phyloP scores from a whole-genome alignment of 2,329 filamentous ascomycete species.

The Xylaria sp. region DNA sequence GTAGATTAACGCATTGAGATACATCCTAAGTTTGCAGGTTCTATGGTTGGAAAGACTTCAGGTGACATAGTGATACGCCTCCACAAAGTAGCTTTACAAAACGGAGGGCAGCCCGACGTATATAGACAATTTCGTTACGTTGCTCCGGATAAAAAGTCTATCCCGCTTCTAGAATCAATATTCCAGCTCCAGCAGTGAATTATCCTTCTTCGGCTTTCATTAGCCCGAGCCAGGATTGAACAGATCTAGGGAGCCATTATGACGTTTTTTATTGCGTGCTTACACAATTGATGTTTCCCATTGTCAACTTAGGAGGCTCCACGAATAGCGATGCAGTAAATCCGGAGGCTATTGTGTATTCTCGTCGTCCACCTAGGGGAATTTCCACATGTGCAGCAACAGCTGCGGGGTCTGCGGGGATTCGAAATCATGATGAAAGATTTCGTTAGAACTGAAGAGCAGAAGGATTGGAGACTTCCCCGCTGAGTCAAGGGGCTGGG shows the following conservation, averaged over 20 bases:
- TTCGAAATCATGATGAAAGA: slow-evolving; percentile 7
- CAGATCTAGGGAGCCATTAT: background rate
- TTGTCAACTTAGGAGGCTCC: slow-evolving; percentile 15
- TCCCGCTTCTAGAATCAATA: background rate
- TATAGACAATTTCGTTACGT: slow-evolving; percentile 10
- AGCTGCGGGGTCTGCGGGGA: slow-evolving; percentile 16
- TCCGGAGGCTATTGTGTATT: background rate
- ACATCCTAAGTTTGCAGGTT: slow-evolving; percentile 20
- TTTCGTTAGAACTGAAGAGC: slow-evolving; percentile 10
- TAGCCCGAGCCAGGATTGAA: slow-evolving; percentile 20
- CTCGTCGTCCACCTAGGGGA: background rate
- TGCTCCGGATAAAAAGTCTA: slow-evolving; percentile 8
- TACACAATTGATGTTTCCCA: slow-evolving; percentile 12
- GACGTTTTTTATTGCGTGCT: slow-evolving; percentile 19
- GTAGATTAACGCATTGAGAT: slow-evolving; percentile 16
- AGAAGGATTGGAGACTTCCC: slow-evolving; percentile 23
- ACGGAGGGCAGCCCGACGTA: background rate
- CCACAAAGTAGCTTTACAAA: background rate
- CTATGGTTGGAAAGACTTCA: background rate
- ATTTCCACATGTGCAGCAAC: background rate
- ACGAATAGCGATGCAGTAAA: slow-evolving; percentile 20
- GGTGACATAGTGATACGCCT: background rate
- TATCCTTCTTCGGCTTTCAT: slow-evolving; percentile 24
- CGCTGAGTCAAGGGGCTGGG: background rate
- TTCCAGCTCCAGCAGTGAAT: slow-evolving; percentile 11